phyloP scores from a whole-genome alignment of 768 basidiomycete genomes.

The Auriscalpium orientale region DNA sequence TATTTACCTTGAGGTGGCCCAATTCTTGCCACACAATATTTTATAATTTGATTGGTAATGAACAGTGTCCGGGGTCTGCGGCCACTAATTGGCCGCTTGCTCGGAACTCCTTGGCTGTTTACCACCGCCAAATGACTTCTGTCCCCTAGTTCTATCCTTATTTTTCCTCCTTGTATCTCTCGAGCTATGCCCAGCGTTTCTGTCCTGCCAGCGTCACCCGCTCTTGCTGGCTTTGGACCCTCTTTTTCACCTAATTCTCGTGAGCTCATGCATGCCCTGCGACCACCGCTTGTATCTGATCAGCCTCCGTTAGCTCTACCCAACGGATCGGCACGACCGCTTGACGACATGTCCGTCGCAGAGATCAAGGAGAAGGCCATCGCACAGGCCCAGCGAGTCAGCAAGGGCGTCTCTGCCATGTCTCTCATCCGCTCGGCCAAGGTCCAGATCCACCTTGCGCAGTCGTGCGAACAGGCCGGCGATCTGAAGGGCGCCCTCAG shows the following conservation, averaged over 20 bases:
- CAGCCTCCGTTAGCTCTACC: slow-evolving; percentile 14
- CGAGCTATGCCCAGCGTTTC: slow-evolving; percentile 34
- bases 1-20: too few relatives aligned
- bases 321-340: slow-evolving; percentile 15
- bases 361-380: slow-evolving; percentile 44
- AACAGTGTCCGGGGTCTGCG: too few relatives aligned
- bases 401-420: slow-evolving; percentile 51
- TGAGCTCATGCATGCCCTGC: slow-evolving; percentile 10
- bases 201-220: slow-evolving; percentile 33
- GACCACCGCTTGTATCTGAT: slow-evolving; percentile 4
- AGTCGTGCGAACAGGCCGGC: slow-evolving; percentile 43
- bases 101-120: too few relatives aligned
- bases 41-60: too few relatives aligned
- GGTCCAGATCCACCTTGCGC: slow-evolving; percentile 45
- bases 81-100: too few relatives aligned
- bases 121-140: too few relatives aligned
- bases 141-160: slow-evolving; percentile 8
- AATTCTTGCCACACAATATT: too few relatives aligned
- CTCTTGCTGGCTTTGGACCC: slow-evolving; percentile 23
- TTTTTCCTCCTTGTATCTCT: slow-evolving; percentile 6
- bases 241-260: slow-evolving; percentile 19
- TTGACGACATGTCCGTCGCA: slow-evolving; percentile 29
- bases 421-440: slow-evolving; percentile 59
- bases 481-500: slow-evolving; percentile 56
- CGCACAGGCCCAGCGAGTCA: slow-evolving; percentile 40